Evolutionary conservation across 345 rosid genomes (phyloP).

Genomic region (Jatropha curcas): DNA sequence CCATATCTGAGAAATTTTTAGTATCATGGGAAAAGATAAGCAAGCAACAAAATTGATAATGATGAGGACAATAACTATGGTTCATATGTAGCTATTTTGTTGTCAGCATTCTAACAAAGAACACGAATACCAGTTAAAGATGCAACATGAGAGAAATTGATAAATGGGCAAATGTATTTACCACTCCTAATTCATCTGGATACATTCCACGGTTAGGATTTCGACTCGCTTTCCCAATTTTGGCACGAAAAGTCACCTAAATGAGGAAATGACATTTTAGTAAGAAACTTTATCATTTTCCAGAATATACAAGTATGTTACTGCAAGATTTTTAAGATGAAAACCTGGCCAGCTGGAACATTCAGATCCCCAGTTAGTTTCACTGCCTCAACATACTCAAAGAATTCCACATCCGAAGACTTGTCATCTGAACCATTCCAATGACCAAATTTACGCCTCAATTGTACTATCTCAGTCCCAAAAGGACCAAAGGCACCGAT

Average conservation of each 20-base stretch:
- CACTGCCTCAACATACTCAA: slow-evolving; percentile 95
- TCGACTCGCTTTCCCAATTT: slow-evolving; percentile 72
- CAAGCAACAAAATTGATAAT: neutral
- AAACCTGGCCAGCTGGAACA: slow-evolving; percentile 97
- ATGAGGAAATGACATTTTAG: slow-evolving; percentile 24
- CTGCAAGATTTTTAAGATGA: slow-evolving; percentile 14
- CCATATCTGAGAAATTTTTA: neutral
- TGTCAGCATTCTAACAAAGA: neutral
- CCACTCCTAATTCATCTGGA: slow-evolving; percentile 96
- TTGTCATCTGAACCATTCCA: slow-evolving; percentile 62
- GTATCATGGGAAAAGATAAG: neutral
- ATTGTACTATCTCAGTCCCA: slow-evolving; percentile 90
- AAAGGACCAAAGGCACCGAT: slow-evolving; percentile 97
- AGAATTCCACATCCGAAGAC: slow-evolving; percentile 69
- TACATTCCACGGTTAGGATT: slow-evolving; percentile 57
- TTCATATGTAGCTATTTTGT: neutral
- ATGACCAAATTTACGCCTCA: slow-evolving; percentile 83
- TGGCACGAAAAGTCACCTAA: slow-evolving; percentile 98
- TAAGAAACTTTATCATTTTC: slow-evolving; percentile 4
- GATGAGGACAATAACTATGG: neutral
- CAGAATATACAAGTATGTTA: neutral
- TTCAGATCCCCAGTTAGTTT: slow-evolving; percentile 98
- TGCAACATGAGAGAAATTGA: slow-evolving; percentile 19
- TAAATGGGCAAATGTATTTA: slow-evolving; percentile 31
- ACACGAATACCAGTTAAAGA: neutral